These are phyloP conservation scores for Podospora australis DNA, from an alignment of 495 filamentous ascomycete genomes.

Conservation along the genomic window DNA sequence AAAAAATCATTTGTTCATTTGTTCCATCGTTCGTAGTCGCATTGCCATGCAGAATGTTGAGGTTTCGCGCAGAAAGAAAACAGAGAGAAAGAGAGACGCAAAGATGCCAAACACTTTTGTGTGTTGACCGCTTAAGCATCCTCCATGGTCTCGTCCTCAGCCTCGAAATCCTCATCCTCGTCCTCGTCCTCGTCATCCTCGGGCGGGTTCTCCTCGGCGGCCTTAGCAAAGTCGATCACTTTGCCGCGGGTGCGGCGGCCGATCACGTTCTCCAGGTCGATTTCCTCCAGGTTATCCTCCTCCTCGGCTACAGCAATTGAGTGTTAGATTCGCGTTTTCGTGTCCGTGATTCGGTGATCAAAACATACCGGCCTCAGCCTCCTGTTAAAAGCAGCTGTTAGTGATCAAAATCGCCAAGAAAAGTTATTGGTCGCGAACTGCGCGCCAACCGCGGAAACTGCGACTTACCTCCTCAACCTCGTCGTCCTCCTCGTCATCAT, in stretches of 20 bases:
- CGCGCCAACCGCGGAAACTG: not conserved
- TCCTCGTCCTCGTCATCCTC: slow-evolving; percentile 77
- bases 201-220: slow-evolving; percentile 59
- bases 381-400: slow-evolving; percentile 22
- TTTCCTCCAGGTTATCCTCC: slow-evolving; percentile 81
- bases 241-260: slow-evolving; percentile 79
- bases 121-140: slow-evolving; percentile 30
- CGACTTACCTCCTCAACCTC: slow-evolving; percentile 54
- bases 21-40: too few species aligned
- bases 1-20: too few species aligned
- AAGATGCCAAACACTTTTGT: not conserved
- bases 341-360: not conserved
- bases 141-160: slow-evolving; percentile 43
- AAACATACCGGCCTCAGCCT: slow-evolving; percentile 39
- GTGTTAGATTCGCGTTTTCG: not conserved
- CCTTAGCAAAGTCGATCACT: slow-evolving; percentile 79
- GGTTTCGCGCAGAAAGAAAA: not conserved
- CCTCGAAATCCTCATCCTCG: slow-evolving; percentile 56
- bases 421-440: not conserved
- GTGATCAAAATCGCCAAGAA: not conserved
- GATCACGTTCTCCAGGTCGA: slow-evolving; percentile 85
- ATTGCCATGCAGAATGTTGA: too few species aligned
- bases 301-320: slow-evolving; percentile 45
- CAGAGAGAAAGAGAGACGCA: not conserved
- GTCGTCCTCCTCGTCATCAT: slow-evolving; percentile 58